Evolutionary conservation across 768 basidiomycete genomes (phyloP), one percentile per base, ranked within the genome.

Genomic region (Trametes sanguinea): DNA sequence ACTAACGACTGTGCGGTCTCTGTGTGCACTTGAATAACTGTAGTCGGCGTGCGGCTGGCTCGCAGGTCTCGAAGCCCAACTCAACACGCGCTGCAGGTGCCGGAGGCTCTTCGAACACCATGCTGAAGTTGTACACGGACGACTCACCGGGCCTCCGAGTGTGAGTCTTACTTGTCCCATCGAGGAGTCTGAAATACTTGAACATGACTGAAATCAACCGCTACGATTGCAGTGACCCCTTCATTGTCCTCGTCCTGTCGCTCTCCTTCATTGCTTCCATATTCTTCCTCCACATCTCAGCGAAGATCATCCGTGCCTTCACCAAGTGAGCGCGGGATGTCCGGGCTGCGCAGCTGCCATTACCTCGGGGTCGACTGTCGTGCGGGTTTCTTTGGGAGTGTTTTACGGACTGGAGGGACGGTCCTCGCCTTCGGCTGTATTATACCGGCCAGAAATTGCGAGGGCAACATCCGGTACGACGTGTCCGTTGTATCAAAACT

Each of bases 121-220:
- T 99, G 97, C 85, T 99, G 72, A 94, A 93, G 78, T 83, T 99
- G 4, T 98, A 98, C 85, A 98, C 97, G 42, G 96, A 98, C 73
- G 97, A 98, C 73, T 95, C 95, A 61, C 94, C 93, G 50, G 97
- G 97, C 27, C 83, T 99, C 57, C 87, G 95, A 83, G 94, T 99
- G 97, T 98, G 74, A 74, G 95, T 89, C 40, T 50, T 22, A 22
- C 22, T 22, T 55, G 51, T 43, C 4, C 16, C 9, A 27, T 13
- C 22, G 22, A 22, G 22, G 22, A 22, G 22, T 22, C 22, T 22
- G 22, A 22, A 22, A 22, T 22, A 22, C 22, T 22, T 22, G 1
- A 22, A 22, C 22, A 22, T 22, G 22, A 22, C 48, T 42, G 17
- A 43, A 32, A n/a, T 13, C 47, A 32, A 58, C 45, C 22, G 45